phyloP scores from a whole-genome alignment of 1,284 basidiomycete genomes.

The Irpex lacteus region DNA sequence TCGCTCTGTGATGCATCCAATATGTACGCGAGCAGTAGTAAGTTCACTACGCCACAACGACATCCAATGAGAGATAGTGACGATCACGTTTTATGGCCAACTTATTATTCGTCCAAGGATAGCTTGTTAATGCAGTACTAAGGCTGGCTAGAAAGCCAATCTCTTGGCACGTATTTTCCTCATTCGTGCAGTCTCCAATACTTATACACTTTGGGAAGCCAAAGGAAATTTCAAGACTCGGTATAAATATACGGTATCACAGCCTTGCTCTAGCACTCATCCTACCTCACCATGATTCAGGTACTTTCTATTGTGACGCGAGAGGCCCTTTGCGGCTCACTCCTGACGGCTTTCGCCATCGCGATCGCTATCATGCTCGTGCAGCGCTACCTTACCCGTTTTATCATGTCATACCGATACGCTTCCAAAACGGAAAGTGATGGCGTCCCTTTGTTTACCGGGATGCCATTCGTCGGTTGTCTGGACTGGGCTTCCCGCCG shows the following conservation, averaged over 20 bases:
- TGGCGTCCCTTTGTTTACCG: not conserved
- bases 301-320: not conserved
- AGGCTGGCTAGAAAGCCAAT: too few relatives aligned
- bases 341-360: not conserved
- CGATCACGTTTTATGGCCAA: too few relatives aligned
- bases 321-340: not conserved
- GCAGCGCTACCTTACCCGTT: not conserved
- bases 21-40: too few relatives aligned
- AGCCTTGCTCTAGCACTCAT: not conserved
- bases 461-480: not conserved
- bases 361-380: not conserved
- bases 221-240: too few relatives aligned
- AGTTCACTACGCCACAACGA: too few relatives aligned
- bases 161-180: too few relatives aligned
- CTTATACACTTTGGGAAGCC: too few relatives aligned
- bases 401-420: not conserved
- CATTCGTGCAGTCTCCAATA: too few relatives aligned
- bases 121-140: too few relatives aligned
- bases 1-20: too few relatives aligned
- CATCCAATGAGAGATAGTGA: too few relatives aligned
- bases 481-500: not conserved
- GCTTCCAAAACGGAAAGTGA: not conserved
- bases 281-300: not conserved
- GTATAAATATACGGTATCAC: not conserved
- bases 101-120: too few relatives aligned